Conservation (phyloP, 2,329 filamentous ascomycete species). For the Microsporum ferrugineum region DNA sequence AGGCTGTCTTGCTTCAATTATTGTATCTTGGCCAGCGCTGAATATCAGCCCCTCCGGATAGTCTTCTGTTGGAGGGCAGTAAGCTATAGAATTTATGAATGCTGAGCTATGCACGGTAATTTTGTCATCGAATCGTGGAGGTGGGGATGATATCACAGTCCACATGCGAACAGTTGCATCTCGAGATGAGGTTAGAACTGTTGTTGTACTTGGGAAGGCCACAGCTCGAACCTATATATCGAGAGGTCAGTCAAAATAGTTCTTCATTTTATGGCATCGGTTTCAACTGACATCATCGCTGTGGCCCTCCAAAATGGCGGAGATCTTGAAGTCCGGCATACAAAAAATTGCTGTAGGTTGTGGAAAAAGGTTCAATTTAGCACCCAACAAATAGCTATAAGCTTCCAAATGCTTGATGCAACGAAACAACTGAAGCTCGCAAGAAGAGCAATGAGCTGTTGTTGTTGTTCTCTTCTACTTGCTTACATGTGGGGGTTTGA, state of each 20-base stretch:
- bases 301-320: conserved; percentile 77
- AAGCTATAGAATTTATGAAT: conserved; percentile 79
- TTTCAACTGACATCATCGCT: conserved; percentile 69
- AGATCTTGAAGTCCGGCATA: conserved; percentile 85
- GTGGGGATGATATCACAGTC: conserved; percentile 55
- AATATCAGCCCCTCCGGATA: conserved; percentile 71
- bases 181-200: conserved; percentile 74
- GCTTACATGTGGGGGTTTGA: background rate
- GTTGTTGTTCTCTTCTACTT: background rate
- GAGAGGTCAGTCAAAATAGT: conserved; percentile 10
- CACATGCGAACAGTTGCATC: conserved; percentile 84
- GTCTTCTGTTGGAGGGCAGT: conserved; percentile 54
- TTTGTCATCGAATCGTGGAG: conserved; percentile 63
- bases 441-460: background rate
- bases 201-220: conserved; percentile 59
- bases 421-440: background rate
- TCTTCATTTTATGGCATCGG: conserved; percentile 9
- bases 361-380: background rate
- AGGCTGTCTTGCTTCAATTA: conserved; percentile 79
- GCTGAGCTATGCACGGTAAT: conserved; percentile 68
- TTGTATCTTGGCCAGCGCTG: conserved; percentile 80
- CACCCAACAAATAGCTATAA: background rate
- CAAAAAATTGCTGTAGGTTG: conserved; percentile 11
- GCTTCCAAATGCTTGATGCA: background rate
- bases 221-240: conserved; percentile 67